Percentiles rank a stretch among this genome's conserved stretches.
phyloP scores from a whole-genome alignment of 192 early-diverging fungal species.

The Podila verticillata region DNA sequence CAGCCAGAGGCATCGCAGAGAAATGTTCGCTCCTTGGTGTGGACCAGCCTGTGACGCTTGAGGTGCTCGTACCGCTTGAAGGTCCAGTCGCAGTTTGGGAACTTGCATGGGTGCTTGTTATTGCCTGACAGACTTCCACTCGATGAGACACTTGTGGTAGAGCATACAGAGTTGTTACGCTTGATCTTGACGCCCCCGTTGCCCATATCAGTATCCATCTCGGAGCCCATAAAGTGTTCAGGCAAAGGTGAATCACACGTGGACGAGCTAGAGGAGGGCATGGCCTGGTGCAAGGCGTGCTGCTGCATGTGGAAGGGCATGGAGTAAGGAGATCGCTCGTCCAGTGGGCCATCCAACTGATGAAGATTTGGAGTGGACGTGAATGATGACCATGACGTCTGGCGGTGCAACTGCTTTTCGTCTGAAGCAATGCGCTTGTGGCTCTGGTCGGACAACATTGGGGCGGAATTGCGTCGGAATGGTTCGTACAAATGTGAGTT shows the following conservation, averaged over 20 bases:
- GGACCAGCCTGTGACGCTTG: constrained; percentile 76
- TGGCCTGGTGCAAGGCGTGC: constrained; percentile 12
- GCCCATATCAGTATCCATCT: not conserved
- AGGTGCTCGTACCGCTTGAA: constrained; percentile 83
- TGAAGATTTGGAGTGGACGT: constrained; percentile 5
- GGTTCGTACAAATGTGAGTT: constrained; percentile 12
- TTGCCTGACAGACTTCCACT: constrained; percentile 6
- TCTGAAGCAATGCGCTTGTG: constrained; percentile 22
- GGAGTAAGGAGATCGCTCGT: constrained; percentile 9
- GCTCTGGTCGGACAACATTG: constrained; percentile 17
- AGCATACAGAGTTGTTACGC: constrained; percentile 29
- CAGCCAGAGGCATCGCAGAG: constrained; percentile 67
- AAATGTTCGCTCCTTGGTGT: constrained; percentile 72
- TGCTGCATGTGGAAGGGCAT: constrained; percentile 4
- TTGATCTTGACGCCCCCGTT: constrained; percentile 13
- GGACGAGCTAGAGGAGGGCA: constrained; percentile 29
- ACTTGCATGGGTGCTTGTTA: constrained; percentile 38
- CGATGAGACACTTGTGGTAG: constrained; percentile 24
- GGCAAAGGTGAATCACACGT: constrained; percentile 29
- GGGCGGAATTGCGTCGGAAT: constrained; percentile 31
- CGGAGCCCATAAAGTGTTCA: constrained; percentile 11
- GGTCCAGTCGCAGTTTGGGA: constrained; percentile 53
- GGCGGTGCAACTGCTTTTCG: constrained; percentile 34
- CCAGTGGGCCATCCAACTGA: not conserved
- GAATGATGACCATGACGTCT: constrained; percentile 32